phyloP scores from a whole-genome alignment of 768 basidiomycete species.

The Trametes cubensis region DNA sequence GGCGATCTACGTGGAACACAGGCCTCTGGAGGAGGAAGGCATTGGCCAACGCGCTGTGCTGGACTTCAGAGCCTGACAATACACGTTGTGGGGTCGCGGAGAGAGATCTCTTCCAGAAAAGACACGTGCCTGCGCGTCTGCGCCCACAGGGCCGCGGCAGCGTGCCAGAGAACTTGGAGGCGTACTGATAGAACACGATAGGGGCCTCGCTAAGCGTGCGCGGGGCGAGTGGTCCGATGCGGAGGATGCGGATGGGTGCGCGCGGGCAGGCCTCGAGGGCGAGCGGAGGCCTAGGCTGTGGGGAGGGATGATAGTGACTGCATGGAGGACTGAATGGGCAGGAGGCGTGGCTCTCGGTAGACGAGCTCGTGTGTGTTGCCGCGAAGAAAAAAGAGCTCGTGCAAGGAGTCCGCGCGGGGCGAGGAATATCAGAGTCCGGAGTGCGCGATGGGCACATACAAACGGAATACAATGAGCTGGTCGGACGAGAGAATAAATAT shows the following conservation, averaged over 20 bases:
- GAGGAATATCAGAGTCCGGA: neutral
- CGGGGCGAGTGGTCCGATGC: conserved; percentile 1
- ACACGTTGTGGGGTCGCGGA: conserved; percentile 14
- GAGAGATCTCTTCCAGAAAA: neutral
- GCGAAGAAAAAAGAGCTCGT: conserved; percentile 4
- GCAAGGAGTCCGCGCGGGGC: neutral
- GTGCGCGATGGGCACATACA: neutral
- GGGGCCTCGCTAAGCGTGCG: conserved; percentile 8
- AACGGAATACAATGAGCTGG: no score
- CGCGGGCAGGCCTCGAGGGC: neutral
- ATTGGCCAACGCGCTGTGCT: no score
- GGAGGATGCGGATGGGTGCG: neutral
- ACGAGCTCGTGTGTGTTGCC: conserved; percentile 3
- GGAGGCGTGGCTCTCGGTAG: conserved; percentile 4
- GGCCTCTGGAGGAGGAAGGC: no score
- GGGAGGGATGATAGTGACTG: conserved; percentile 1
- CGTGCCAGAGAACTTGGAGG: neutral
- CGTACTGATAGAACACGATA: conserved; percentile 12
- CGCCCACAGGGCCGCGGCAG: conserved; percentile 1
- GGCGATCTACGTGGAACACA: no score
- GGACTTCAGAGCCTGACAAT: no score
- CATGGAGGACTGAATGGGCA: neutral
- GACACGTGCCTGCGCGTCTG: conserved; percentile 7
- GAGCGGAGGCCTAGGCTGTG: neutral
- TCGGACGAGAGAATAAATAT: neutral